A percentile compares a stretch with the other conserved stretches of the same genome.
phyloP scores from a whole-genome alignment of 2,329 filamentous ascomycete species.

The Fusarium sp. region DNA sequence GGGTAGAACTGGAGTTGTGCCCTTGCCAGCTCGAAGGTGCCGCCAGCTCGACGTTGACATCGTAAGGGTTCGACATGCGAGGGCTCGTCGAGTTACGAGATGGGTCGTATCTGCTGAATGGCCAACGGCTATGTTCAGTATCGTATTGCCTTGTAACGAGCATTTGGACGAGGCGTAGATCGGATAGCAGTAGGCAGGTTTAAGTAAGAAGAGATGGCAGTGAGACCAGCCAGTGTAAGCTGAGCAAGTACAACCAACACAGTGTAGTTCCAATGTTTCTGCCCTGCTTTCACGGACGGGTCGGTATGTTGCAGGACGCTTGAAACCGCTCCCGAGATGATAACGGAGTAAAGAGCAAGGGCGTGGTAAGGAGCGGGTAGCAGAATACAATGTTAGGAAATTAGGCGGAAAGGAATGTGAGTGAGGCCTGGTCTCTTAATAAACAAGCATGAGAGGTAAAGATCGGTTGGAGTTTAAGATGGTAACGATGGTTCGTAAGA shows the following conservation, averaged over 20 bases:
- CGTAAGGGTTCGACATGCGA: conserved; percentile 70
- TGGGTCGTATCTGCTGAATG: conserved; percentile 64
- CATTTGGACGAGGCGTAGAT: conserved; percentile 50
- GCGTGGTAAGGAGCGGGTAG: conserved; percentile 13
- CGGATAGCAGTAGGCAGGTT: conserved; percentile 15
- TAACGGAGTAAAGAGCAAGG: conserved; percentile 25
- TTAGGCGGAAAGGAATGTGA: conserved; percentile 26
- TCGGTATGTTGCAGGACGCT: conserved; percentile 36
- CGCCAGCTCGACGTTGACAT: conserved; percentile 58
- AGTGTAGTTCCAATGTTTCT: conserved; percentile 35
- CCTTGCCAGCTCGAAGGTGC: conserved; percentile 69
- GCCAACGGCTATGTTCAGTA: conserved; percentile 67
- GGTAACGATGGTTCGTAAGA: conserved; percentile 10
- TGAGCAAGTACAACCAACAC: conserved; percentile 37
- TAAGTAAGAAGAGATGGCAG: conserved; percentile 24
- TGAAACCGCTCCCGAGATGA: conserved; percentile 39
- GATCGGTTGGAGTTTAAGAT: conserved; percentile 1
- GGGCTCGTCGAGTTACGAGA: conserved; percentile 59
- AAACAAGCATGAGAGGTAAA: conserved; percentile 3
- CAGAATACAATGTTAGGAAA: conserved; percentile 18
- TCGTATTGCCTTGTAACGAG: conserved; percentile 67
- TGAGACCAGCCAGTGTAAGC: conserved; percentile 23
- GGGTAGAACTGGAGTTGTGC: conserved; percentile 64
- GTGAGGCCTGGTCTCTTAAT: conserved; percentile 14
- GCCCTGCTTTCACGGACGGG: conserved; percentile 26